Percentiles rank a stretch among this genome's conserved stretches.
These are phyloP conservation scores for Saprolegnia parasitica DNA, from an alignment of 352 stramenopile genomes.

Conservation along the genomic window DNA sequence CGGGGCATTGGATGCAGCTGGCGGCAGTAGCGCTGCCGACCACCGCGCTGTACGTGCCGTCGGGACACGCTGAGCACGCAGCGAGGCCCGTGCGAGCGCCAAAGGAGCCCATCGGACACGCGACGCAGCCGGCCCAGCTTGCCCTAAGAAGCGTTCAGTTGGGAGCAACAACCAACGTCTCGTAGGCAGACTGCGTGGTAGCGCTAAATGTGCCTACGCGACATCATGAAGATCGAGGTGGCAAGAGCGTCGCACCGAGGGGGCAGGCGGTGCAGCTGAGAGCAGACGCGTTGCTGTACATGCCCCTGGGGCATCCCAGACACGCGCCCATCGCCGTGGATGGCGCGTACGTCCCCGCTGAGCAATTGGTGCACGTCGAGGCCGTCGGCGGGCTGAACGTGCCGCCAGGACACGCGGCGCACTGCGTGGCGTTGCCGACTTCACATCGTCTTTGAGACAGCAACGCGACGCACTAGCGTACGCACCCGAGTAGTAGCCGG, in stretches of 20 bases:
- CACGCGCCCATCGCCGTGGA: constrained; percentile 39
- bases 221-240: background rate
- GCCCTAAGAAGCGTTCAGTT: background rate
- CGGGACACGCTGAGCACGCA: constrained; percentile 38
- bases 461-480: constrained; percentile 39
- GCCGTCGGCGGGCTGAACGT: constrained; percentile 41
- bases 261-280: constrained; percentile 43
- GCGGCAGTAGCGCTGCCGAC: background rate
- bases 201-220: constrained; percentile 1
- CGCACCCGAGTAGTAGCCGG: constrained; percentile 48
- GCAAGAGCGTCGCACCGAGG: constrained; percentile 35
- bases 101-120: constrained; percentile 12
- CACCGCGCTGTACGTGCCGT: constrained; percentile 42
- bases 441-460: constrained; percentile 36
- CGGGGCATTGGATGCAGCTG: background rate
- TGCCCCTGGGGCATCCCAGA: constrained; percentile 50
- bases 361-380: constrained; percentile 39
- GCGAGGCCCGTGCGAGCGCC: background rate
- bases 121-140: background rate
- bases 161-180: background rate
- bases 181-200: background rate
- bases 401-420: constrained; percentile 40
- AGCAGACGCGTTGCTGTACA: constrained; percentile 46
- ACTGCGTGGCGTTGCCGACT: constrained; percentile 37
- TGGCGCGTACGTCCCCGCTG: constrained; percentile 45